phyloP scores from a whole-genome alignment of 352 stramenopile species.

The Blastocystis sp. region DNA sequence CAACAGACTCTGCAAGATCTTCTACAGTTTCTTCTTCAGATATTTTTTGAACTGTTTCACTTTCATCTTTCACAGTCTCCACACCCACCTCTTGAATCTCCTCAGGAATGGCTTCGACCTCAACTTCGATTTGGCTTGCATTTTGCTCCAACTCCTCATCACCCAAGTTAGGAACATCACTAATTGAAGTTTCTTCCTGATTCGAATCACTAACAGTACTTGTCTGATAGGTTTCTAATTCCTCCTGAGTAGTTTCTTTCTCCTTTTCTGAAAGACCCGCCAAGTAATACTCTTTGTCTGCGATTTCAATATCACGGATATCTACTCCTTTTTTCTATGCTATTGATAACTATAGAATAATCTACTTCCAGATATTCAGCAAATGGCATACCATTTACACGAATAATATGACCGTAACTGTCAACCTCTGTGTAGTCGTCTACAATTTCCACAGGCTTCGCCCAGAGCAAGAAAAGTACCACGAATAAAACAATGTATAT shows the following conservation, averaged over 20 bases:
- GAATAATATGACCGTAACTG: constrained; percentile 29
- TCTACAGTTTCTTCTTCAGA: neutral
- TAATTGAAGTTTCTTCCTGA: no score
- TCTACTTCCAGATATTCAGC: neutral
- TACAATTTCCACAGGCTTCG: constrained; percentile 27
- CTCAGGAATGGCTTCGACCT: neutral
- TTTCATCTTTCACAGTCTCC: neutral
- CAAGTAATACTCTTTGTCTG: constrained; percentile 43
- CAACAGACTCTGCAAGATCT: neutral
- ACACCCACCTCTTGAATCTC: neutral
- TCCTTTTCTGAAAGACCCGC: neutral
- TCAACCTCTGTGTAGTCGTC: constrained; percentile 44
- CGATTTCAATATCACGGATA: constrained; percentile 40
- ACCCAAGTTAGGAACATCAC: no score
- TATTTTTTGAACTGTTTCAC: neutral
- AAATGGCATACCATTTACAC: constrained; percentile 41
- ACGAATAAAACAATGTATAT: constrained; percentile 6
- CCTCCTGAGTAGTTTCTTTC: neutral
- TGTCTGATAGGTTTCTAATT: neutral
- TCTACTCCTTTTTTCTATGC: constrained; percentile 29
- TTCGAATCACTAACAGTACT: neutral
- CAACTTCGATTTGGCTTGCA: no score
- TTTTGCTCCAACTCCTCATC: no score
- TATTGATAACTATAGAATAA: neutral
- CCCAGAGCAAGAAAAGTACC: constrained; percentile 41